These are phyloP conservation scores for Lachnellula cervina DNA, from an alignment of 2,329 filamentous ascomycete genomes.

Conservation along the genomic window DNA sequence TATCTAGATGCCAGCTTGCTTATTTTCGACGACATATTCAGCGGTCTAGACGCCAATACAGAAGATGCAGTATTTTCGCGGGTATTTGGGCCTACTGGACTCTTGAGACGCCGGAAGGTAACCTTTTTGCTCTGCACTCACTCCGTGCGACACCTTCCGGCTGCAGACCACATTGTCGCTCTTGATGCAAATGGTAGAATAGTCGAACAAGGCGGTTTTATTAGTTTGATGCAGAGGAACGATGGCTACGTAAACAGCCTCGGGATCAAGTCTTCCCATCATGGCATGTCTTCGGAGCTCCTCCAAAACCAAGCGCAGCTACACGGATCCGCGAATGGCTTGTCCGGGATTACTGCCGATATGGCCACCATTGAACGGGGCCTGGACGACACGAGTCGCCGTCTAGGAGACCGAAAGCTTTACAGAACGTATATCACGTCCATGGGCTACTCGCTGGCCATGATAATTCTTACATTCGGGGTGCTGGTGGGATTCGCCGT, in stretches of 20 bases:
- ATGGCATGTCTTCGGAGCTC: too few species aligned
- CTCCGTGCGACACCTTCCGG: conserved; percentile 24
- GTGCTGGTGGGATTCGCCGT: conserved; percentile 6
- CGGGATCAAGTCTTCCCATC: conserved; percentile 22
- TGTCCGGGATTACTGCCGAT: too few species aligned
- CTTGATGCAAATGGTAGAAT: conserved; percentile 33
- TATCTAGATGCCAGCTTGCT: conserved; percentile 10
- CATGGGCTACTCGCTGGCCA: too few species aligned
- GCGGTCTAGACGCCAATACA: conserved; percentile 23
- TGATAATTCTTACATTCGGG: neutral
- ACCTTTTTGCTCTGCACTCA: conserved; percentile 36
- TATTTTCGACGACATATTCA: conserved; percentile 25
- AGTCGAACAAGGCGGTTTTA: conserved; percentile 35
- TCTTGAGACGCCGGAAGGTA: conserved; percentile 22
- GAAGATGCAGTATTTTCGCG: conserved; percentile 15
- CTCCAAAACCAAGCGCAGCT: too few species aligned
- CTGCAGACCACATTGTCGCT: conserved; percentile 37
- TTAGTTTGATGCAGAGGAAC: conserved; percentile 14
- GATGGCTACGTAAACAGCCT: conserved; percentile 27
- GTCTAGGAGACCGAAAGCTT: too few species aligned
- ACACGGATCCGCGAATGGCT: too few species aligned
- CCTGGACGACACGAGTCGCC: too few species aligned
- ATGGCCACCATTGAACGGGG: too few species aligned
- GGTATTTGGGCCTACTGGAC: conserved; percentile 8
- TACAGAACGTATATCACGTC: too few species aligned